Conservation (phyloP, 1,284 basidiomycete genomes). For the Tausonia pullulans region DNA sequence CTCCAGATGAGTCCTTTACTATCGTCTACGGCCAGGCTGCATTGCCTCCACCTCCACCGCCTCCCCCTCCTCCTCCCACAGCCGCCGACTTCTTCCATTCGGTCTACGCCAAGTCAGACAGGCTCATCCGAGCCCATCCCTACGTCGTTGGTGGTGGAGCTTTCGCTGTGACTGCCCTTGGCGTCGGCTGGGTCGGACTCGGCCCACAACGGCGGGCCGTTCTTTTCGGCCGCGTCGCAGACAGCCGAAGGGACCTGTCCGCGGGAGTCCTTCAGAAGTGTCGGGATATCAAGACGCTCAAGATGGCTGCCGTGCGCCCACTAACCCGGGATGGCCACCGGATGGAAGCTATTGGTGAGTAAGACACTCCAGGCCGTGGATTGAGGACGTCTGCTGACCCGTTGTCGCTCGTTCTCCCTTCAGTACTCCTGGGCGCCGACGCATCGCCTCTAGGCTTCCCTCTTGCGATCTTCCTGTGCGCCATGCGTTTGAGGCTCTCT, state of each 20-base stretch:
- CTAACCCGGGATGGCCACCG: conserved; percentile 9
- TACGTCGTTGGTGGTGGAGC: conserved; percentile 5
- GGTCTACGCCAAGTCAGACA: too few species aligned
- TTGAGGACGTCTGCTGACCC: neutral
- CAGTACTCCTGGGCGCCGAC: conserved; percentile 15
- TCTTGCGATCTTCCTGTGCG: conserved; percentile 9
- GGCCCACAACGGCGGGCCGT: neutral
- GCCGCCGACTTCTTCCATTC: neutral
- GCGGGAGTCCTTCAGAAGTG: neutral
- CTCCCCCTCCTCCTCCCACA: neutral
- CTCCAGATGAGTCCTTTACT: neutral
- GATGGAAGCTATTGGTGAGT: conserved; percentile 8
- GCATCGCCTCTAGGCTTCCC: conserved; percentile 13
- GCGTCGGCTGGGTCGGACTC: conserved; percentile 9
- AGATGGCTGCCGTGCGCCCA: conserved; percentile 2
- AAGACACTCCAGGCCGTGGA: neutral
- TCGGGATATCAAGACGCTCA: conserved; percentile 4
- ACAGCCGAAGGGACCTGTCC: neutral
- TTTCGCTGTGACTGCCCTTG: conserved; percentile 1
- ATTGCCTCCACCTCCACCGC: neutral
- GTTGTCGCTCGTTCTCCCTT: too few species aligned
- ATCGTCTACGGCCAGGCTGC: neutral
- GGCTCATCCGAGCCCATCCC: neutral
- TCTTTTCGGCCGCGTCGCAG: neutral
- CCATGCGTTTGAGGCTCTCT: neutral